These are phyloP conservation scores for Lanzia echinophila DNA, from an alignment of 2,329 filamentous ascomycete species.

Conservation along the genomic window DNA sequence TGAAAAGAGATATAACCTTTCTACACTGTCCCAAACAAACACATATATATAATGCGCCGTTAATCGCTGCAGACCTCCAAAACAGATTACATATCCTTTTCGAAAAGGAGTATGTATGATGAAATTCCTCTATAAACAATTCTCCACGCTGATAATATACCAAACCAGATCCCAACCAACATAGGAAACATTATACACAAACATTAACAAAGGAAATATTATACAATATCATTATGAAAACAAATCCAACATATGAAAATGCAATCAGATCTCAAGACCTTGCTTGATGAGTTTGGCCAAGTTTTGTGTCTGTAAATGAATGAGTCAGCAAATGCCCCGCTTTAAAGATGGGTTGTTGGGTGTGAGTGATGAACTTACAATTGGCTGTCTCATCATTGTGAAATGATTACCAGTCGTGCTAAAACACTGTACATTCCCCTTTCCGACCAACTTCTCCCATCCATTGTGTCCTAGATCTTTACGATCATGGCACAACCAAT, in stretches of 20 bases:
- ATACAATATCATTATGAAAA: not conserved
- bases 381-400: slow-evolving; percentile 21
- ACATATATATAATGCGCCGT: too few relatives aligned
- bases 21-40: too few relatives aligned
- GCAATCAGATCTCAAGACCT: slow-evolving; percentile 4
- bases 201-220: too few relatives aligned
- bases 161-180: too few relatives aligned
- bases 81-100: too few relatives aligned
- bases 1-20: too few relatives aligned
- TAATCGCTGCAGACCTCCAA: too few relatives aligned
- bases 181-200: too few relatives aligned
- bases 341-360: not conserved
- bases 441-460: slow-evolving; percentile 40
- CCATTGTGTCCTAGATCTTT: slow-evolving; percentile 63
- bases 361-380: slow-evolving; percentile 12
- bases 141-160: too few relatives aligned
- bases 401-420: slow-evolving; percentile 20
- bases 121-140: too few relatives aligned
- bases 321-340: slow-evolving; percentile 4
- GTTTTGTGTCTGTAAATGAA: not conserved
- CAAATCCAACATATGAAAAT: not conserved
- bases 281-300: slow-evolving; percentile 7
- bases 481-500: slow-evolving; percentile 66
- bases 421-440: slow-evolving; percentile 12
- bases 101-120: too few relatives aligned